phyloP scores from a whole-genome alignment of 140 eudicot species.

The Stevia rebaudiana region DNA sequence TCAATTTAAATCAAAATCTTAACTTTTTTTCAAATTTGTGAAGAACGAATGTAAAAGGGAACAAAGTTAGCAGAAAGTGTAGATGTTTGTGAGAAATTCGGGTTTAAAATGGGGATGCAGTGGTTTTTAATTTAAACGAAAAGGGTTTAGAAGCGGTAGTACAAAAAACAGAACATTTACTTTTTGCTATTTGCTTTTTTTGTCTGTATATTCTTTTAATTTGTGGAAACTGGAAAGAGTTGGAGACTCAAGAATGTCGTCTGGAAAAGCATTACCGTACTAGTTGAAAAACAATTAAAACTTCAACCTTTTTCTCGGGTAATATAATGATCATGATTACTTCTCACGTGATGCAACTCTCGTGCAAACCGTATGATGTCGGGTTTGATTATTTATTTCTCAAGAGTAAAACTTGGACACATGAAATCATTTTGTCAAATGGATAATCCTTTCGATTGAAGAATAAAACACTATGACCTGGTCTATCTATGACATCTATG shows the following conservation, averaged over 20 bases:
- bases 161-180: constrained; percentile 37
- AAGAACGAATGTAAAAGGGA: constrained; percentile 21
- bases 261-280: constrained; percentile 16
- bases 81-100: constrained; percentile 24
- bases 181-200: constrained; percentile 25
- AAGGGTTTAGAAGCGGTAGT: constrained; percentile 27
- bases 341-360: too few species aligned
- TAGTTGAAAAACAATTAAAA: neutral
- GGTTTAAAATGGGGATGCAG: constrained; percentile 29
- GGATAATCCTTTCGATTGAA: too few species aligned
- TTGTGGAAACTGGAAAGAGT: constrained; percentile 21
- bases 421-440: too few species aligned
- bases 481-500: too few species aligned
- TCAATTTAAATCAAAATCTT: constrained; percentile 2
- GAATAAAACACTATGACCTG: too few species aligned
- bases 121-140: constrained; percentile 33
- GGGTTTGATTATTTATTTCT: too few species aligned
- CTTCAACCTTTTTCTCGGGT: too few species aligned
- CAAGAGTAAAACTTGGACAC: too few species aligned
- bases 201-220: constrained; percentile 23
- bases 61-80: neutral
- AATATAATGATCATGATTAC: too few species aligned
- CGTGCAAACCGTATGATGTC: too few species aligned
- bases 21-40: constrained; percentile 14
- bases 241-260: constrained; percentile 29